Base-by-base conservation (phyloP, 163 green algal genomes). In the Scenedesmus sp. region DNA sequence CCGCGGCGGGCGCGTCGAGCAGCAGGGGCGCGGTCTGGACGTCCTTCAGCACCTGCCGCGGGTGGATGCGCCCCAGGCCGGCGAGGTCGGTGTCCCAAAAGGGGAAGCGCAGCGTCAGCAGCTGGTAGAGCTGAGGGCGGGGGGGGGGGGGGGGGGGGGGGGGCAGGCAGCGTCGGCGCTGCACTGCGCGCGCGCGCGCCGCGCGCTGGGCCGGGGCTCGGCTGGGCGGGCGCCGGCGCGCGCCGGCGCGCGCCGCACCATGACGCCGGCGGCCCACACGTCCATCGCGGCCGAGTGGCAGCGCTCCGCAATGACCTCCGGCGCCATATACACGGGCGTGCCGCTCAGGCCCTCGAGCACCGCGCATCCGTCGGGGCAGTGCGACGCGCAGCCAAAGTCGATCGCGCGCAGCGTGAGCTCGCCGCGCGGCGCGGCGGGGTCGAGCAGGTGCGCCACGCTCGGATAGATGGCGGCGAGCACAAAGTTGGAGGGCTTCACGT, bases 241-340 rank as follows among this genome's bases (percentile, higher is more conserved):
- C n/a, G n/a, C n/a, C n/a, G n/a, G n/a, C n/a, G n/a, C n/a, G n/a
- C n/a, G n/a, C n/a, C n/a, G n/a, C n/a, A n/a, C n/a, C 65, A 92
- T 87, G 24, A 92, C 81, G 22, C 88, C 89, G 0, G 78, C 70
- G 15, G 73, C 84, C 89, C 89, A 94, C 72, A 94, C 60, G 70
- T 94, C 89, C 24, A 85, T 86, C n/a, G 82, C 75, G n/a, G 78
- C 48, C 33, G 64, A 84, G 73, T 92, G 90, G 63, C 75, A 64
- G 24, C 67, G 77, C 6, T 65, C 58, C n/a, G 71, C 44, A 50
- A 90, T 79, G 15, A 93, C 78, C 75, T 95, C 90, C 9, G 90
- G 90, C 4, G 90, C 90, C 80, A 87, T 87, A 77, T 83, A 89
- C 45, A 89, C 77, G 75, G 75, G 60, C 34, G 66, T 77, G 39